Base-by-base conservation (phyloP, 192 early-diverging fungal genomes). In the Rhizoclosmatium globosum region DNA sequence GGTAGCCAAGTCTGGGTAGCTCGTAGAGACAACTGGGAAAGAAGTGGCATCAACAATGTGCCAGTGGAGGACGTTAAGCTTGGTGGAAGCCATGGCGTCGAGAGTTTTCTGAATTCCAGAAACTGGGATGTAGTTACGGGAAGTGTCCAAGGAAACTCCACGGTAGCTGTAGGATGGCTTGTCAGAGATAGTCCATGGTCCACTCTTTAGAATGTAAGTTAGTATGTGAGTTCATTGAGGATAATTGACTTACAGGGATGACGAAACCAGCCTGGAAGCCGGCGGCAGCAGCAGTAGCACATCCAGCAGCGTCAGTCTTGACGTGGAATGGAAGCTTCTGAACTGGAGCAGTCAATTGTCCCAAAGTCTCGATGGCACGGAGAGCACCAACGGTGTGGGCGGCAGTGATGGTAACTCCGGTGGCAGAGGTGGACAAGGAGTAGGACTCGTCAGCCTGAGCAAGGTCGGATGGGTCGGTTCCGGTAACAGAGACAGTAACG, bases 301-400 rank as follows among this genome's bases (percentile, higher is more conserved):
- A 78, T 9, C 53, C 77, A 94, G 70, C 77, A 93, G 94, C 43
- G 89, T 88, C 65, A 91, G 89, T 9, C 92, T 94, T 38, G 17
- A 67, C 60, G 23, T 66, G 41, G 58, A 66, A 67, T 38, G 75
- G 64, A 38, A 56, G 31, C 45, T 45, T 60, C 64, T 64, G 11
- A 23, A 11, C 17, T 19, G 68, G 46, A 43, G 21, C 81, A 58
- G 93, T 61, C 41, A 95, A 66, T 76, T 95, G 94, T 38, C 89
- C 86, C 66, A 92, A 89, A 6, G 93, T 94, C 79, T 92, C 91
- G 3, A 94, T 81, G 4, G 86, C 93, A 56, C 91, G 91, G 57
- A 94, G 75, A 13, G 93, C 94, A n/a, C 94, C 94, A 47, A 87
- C 90, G 56, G 89, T 80, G 3, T 90, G 90, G 39, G 82, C 77